These are phyloP conservation scores for Cystobasidium tubakii DNA, from an alignment of 768 basidiomycete genomes.

Conservation along the genomic window DNA sequence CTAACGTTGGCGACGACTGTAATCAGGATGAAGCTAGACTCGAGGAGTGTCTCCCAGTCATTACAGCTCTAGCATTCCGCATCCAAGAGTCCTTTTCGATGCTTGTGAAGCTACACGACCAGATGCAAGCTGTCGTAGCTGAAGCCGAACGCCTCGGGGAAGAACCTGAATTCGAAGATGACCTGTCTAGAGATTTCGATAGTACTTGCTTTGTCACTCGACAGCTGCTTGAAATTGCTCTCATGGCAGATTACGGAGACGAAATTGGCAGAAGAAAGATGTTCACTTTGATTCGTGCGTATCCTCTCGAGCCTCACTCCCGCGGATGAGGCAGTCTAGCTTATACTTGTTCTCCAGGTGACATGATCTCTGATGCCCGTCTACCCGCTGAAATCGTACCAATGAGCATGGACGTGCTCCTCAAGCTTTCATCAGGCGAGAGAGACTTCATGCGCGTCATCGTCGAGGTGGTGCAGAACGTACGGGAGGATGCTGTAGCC, in stretches of 20 bases:
- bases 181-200: constrained; percentile 51
- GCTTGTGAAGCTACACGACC: constrained; percentile 52
- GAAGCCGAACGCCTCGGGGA: constrained; percentile 45
- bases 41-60: constrained; percentile 70
- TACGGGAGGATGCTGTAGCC: constrained; percentile 53
- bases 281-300: constrained; percentile 75
- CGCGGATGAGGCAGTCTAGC: not conserved
- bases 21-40: constrained; percentile 53
- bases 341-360: constrained; percentile 54
- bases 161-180: constrained; percentile 44
- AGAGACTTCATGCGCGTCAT: constrained; percentile 79
- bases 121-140: constrained; percentile 41
- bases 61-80: constrained; percentile 69
- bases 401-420: constrained; percentile 74
- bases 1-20: too few species aligned
- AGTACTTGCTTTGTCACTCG: constrained; percentile 58
- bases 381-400: constrained; percentile 68
- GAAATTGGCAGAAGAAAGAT: constrained; percentile 84
- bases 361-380: constrained; percentile 68
- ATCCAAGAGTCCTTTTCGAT: constrained; percentile 68
- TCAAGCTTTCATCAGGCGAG: constrained; percentile 65
- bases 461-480: constrained; percentile 77
- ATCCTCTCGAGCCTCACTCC: not conserved
- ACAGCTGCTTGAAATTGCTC: constrained; percentile 72
- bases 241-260: constrained; percentile 80